Evolutionary conservation across 1,139 yeast genomes (phyloP).

Genomic region (Kodamaea sp.): DNA sequence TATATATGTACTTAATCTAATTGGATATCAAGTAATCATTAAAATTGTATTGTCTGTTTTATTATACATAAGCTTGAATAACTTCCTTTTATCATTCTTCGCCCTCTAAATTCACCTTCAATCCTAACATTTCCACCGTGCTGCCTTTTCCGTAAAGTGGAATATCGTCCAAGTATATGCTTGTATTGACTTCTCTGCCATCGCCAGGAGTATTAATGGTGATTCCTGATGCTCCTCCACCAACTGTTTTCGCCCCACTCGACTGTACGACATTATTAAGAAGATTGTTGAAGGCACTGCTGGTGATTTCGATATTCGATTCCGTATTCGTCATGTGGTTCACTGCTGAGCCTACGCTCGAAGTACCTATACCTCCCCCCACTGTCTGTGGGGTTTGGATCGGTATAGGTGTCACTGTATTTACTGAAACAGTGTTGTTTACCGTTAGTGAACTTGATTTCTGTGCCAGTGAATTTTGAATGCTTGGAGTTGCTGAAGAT

Average conservation of each 20-base stretch:
- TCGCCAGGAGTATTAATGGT: not conserved
- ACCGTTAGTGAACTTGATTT: conserved; percentile 2
- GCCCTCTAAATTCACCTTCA: conserved; percentile 19
- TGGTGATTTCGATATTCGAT: conserved; percentile 24
- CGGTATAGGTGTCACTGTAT: conserved; percentile 19
- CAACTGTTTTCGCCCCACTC: conserved; percentile 7
- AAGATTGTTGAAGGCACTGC: conserved; percentile 34
- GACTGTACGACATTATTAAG: conserved; percentile 29
- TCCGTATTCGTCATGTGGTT: conserved; percentile 13
- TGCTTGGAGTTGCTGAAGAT: conserved; percentile 6
- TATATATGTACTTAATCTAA: too few species aligned
- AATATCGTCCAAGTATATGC: conserved; percentile 39
- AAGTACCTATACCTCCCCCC: conserved; percentile 17
- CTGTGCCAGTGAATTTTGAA: not conserved
- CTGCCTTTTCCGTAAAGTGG: conserved; percentile 44
- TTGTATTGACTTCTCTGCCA: conserved; percentile 10
- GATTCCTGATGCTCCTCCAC: conserved; percentile 13
- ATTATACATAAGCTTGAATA: too few species aligned
- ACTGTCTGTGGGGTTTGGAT: conserved; percentile 25
- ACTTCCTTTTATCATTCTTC: too few species aligned
- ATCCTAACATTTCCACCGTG: conserved; percentile 39
- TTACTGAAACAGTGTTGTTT: conserved; percentile 6
- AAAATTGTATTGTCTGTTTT: too few species aligned
- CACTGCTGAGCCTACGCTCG: conserved; percentile 16
- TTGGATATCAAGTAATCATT: too few species aligned